phyloP scores from a whole-genome alignment of 2,329 filamentous ascomycete genomes.

The Pseudocercospora ulei region DNA sequence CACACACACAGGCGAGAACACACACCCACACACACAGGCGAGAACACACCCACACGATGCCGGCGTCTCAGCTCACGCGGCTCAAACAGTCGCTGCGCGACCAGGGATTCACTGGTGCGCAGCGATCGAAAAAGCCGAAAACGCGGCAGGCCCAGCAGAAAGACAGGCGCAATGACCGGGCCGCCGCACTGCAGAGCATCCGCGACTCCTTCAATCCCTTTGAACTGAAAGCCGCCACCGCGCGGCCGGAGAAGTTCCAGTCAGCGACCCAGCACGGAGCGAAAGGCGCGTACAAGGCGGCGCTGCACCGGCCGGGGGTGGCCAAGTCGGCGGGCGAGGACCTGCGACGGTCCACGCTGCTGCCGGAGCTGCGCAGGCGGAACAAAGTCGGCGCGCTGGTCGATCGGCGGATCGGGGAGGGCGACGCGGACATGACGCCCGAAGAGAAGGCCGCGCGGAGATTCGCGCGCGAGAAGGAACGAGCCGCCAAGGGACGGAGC shows the following conservation, averaged over 20 bases:
- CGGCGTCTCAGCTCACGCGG: slow-evolving; percentile 91
- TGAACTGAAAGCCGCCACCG: slow-evolving; percentile 58
- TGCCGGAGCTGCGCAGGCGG: slow-evolving; percentile 80
- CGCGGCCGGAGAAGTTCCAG: slow-evolving; percentile 72
- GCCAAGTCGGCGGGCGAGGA: slow-evolving; percentile 82
- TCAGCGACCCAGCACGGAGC: slow-evolving; percentile 37
- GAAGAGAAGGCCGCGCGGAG: slow-evolving; percentile 87
- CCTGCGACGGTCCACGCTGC: slow-evolving; percentile 67
- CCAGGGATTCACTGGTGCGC: slow-evolving; percentile 79
- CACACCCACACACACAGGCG: too few species aligned
- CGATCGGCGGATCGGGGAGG: slow-evolving; percentile 90
- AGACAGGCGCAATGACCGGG: slow-evolving; percentile 62
- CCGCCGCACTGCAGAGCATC: slow-evolving; percentile 71
- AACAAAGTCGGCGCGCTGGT: slow-evolving; percentile 89
- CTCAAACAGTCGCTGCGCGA: slow-evolving; percentile 84
- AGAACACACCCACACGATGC: slow-evolving; percentile 58
- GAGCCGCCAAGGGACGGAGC: slow-evolving; percentile 62
- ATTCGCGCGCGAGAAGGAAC: slow-evolving; percentile 80
- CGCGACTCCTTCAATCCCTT: slow-evolving; percentile 97
- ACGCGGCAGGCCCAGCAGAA: slow-evolving; percentile 39
- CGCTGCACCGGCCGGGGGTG: slow-evolving; percentile 67
- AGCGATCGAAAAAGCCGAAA: slow-evolving; percentile 91
- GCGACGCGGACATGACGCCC: slow-evolving; percentile 83
- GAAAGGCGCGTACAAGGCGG: slow-evolving; percentile 40
- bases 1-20: too few species aligned